phyloP scores from a whole-genome alignment of 306 rosid species.

The Vigna nakashimae region DNA sequence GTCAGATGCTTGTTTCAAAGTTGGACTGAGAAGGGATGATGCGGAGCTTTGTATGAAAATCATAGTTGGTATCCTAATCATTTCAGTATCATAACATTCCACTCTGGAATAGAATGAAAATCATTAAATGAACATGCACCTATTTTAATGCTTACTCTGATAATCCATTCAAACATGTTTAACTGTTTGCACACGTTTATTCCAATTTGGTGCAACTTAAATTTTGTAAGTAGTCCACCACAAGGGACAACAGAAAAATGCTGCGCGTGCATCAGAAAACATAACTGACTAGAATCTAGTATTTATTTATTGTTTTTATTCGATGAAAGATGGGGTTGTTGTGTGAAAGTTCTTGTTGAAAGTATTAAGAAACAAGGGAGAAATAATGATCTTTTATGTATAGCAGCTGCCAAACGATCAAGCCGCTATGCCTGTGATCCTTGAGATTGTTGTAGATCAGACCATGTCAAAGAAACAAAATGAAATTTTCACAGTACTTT shows the following conservation, averaged over 20 bases:
- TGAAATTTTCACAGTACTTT: not conserved
- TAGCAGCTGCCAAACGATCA: conserved; percentile 30
- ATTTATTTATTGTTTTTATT: conserved; percentile 9
- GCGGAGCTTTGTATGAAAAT: conserved; percentile 28
- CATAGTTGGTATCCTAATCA: conserved; percentile 17
- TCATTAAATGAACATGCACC: conserved; percentile 13
- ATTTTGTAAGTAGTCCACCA: not conserved
- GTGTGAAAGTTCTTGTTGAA: not conserved
- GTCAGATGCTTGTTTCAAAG: not conserved
- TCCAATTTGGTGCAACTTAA: conserved; percentile 37
- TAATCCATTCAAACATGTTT: conserved; percentile 8
- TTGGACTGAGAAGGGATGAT: conserved; percentile 18
- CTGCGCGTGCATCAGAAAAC: not conserved
- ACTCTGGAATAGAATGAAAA: not conserved
- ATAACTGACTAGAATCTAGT: conserved; percentile 34
- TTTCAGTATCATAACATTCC: not conserved
- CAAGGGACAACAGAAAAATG: not conserved
- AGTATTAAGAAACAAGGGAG: not conserved
- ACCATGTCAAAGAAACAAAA: not conserved
- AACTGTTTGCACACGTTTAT: conserved; percentile 14
- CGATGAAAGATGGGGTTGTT: not conserved
- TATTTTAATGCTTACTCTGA: conserved; percentile 28
- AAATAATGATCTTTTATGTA: not conserved
- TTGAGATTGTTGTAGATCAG: conserved; percentile 3
- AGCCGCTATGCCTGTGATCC: conserved; percentile 18